These are phyloP conservation scores for Trifolium repens DNA, from an alignment of 306 rosid genomes.

Conservation along the genomic window DNA sequence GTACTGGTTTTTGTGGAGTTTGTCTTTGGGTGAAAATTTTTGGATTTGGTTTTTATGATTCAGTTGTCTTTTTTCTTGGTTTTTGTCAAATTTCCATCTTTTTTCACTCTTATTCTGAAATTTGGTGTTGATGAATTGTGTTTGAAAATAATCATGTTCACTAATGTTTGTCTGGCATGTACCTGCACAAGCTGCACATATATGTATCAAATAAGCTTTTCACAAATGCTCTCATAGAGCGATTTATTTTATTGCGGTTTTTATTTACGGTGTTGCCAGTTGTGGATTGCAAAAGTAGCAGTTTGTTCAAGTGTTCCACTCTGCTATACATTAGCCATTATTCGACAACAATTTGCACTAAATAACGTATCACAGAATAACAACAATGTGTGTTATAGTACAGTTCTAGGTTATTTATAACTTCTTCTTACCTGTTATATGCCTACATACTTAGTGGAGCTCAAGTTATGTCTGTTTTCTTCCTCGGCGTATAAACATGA, in stretches of 20 bases:
- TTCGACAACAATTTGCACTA: not conserved
- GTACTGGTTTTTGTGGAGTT: not conserved
- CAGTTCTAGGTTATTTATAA: not conserved
- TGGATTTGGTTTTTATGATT: slow-evolving; percentile 34
- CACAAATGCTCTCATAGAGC: slow-evolving; percentile 20
- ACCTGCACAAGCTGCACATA: too few relatives aligned
- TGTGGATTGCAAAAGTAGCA: not conserved
- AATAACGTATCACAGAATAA: not conserved
- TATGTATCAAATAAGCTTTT: not conserved
- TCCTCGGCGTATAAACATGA: slow-evolving; percentile 7
- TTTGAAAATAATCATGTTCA: not conserved
- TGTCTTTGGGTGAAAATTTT: not conserved
- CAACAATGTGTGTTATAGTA: not conserved
- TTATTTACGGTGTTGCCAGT: not conserved
- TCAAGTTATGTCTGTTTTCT: not conserved
- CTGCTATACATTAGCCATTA: not conserved
- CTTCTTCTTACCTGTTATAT: not conserved
- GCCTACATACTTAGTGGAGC: slow-evolving; percentile 19
- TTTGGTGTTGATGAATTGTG: slow-evolving; percentile 13
- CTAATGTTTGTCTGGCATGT: too few relatives aligned
- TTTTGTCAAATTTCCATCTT: not conserved
- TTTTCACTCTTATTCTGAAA: not conserved
- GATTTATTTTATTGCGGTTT: not conserved
- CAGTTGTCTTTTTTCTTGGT: slow-evolving; percentile 1
- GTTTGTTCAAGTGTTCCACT: not conserved